Percentiles rank a stretch among this genome's conserved stretches.
phyloP scores from a whole-genome alignment of 129 eudicot species.

The Flaveria robusta region DNA sequence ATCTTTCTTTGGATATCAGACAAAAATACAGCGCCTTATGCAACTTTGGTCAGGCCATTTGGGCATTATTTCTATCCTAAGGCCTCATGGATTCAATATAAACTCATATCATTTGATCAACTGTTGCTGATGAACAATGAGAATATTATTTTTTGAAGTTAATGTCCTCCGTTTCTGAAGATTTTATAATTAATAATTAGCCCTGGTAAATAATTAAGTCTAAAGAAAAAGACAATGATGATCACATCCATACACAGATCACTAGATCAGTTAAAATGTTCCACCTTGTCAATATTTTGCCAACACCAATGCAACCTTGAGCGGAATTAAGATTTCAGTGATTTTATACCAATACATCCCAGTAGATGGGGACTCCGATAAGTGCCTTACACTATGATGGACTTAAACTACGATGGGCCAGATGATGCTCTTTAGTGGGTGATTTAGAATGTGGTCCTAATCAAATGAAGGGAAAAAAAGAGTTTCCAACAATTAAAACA shows the following conservation, averaged over 20 bases:
- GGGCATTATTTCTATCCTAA: background rate
- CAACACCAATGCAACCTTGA: constrained; percentile 1
- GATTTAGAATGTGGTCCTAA: background rate
- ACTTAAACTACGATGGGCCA: background rate
- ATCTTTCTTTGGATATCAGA: background rate
- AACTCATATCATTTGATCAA: constrained; percentile 17
- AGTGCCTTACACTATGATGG: background rate
- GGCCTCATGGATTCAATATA: constrained; percentile 9
- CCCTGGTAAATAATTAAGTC: background rate
- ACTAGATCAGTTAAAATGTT: background rate
- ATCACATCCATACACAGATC: background rate
- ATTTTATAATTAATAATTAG: background rate
- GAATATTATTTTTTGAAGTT: background rate
- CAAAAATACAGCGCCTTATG: constrained; percentile 9
- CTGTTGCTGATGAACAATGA: background rate
- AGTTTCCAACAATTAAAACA: background rate
- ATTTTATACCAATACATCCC: background rate
- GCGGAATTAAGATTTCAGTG: background rate
- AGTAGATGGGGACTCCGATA: background rate
- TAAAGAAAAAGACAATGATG: background rate
- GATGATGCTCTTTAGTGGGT: constrained; percentile 4
- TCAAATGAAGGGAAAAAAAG: background rate
- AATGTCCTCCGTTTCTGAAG: background rate
- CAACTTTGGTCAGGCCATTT: background rate
- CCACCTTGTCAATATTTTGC: background rate